phyloP scores from a whole-genome alignment of 768 basidiomycete species.

The Tulasnella sp. region DNA sequence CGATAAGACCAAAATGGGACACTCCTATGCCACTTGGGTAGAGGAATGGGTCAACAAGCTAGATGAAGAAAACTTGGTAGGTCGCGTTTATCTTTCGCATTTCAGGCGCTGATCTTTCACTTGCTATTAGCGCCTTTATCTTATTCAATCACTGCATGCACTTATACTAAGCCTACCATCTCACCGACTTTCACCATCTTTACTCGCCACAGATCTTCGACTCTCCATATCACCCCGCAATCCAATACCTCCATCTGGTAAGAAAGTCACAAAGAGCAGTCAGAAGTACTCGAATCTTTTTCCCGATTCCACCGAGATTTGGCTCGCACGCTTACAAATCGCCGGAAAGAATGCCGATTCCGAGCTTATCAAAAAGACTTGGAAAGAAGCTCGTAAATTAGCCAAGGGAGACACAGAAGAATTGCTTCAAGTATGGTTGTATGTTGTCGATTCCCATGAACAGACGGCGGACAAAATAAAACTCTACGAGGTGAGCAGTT shows the following conservation, averaged over 20 bases:
- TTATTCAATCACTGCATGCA: slow-evolving; percentile 12
- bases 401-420: slow-evolving; percentile 25
- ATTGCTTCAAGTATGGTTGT: slow-evolving; percentile 38
- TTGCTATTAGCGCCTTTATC: slow-evolving; percentile 13
- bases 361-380: slow-evolving; percentile 25
- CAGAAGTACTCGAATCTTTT: slow-evolving; percentile 35
- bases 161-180: slow-evolving; percentile 4
- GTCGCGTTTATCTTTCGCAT: slow-evolving; percentile 6
- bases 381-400: slow-evolving; percentile 34
- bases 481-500: slow-evolving; percentile 18
- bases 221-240: slow-evolving; percentile 20
- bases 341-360: slow-evolving; percentile 27
- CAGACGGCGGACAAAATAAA: slow-evolving; percentile 16
- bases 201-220: slow-evolving; percentile 18
- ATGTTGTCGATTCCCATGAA: slow-evolving; percentile 32
- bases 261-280: slow-evolving; percentile 31
- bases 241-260: slow-evolving; percentile 1
- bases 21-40: slow-evolving; percentile 35
- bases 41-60: slow-evolving; percentile 34
- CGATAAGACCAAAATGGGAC: slow-evolving; percentile 21
- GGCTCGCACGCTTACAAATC: slow-evolving; percentile 39
- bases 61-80: slow-evolving; percentile 27
- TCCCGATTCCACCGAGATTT: slow-evolving; percentile 33
- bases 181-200: slow-evolving; percentile 1
- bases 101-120: no score